phyloP scores from a whole-genome alignment of 768 basidiomycete species.

The Termitomyces sp. region DNA sequence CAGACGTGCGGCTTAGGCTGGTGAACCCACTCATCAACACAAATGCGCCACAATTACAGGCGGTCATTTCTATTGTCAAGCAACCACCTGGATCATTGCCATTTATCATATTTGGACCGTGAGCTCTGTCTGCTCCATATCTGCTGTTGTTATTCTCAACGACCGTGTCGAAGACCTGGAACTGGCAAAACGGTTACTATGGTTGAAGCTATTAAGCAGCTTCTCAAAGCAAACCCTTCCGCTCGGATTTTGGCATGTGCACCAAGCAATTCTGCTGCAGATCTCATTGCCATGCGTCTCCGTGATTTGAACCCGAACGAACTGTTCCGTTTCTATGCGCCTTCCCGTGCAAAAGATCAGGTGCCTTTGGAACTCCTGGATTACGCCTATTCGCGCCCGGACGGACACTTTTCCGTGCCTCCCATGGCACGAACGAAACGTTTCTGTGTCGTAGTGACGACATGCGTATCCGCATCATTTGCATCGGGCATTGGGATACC shows the following conservation, averaged over 20 bases:
- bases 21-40: constrained; percentile 37
- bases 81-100: constrained; percentile 42
- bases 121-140: constrained; percentile 17
- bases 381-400: constrained; percentile 26
- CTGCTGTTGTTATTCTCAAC: background rate
- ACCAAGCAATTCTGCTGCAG: constrained; percentile 62
- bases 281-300: constrained; percentile 47
- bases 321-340: constrained; percentile 54
- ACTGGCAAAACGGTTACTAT: constrained; percentile 66
- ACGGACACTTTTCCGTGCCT: constrained; percentile 36
- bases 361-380: constrained; percentile 38
- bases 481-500: constrained; percentile 49
- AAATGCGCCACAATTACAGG: constrained; percentile 43
- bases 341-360: constrained; percentile 36
- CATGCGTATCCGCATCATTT: constrained; percentile 59
- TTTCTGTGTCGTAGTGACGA: constrained; percentile 56
- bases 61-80: constrained; percentile 40
- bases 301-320: constrained; percentile 22
- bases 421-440: constrained; percentile 27
- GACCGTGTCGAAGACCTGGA: constrained; percentile 36
- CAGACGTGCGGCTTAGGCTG: constrained; percentile 15
- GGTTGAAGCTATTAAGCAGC: constrained; percentile 52
- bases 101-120: constrained; percentile 62
- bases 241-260: constrained; percentile 54
- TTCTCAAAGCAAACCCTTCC: constrained; percentile 30